Percentiles rank a stretch among this genome's conserved stretches.
phyloP scores from a whole-genome alignment of 2,329 filamentous ascomycete genomes.

The Zymoseptoria brevis region DNA sequence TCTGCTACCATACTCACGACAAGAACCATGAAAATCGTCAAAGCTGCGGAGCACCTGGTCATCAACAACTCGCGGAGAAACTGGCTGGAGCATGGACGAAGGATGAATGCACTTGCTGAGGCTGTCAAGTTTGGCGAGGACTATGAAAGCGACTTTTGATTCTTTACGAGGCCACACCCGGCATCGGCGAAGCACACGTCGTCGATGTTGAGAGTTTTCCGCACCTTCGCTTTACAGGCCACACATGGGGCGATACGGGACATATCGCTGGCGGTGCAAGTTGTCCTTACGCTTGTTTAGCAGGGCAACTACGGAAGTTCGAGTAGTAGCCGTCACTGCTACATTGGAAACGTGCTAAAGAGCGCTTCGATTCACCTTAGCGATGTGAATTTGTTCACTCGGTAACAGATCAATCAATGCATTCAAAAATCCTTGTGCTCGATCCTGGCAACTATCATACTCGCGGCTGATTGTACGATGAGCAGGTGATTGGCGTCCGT shows the following conservation, averaged over 20 bases:
- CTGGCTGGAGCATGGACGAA: background rate
- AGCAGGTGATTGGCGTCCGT: background rate
- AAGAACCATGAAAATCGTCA: background rate
- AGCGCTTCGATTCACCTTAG: too few species aligned
- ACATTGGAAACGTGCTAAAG: too few species aligned
- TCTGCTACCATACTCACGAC: background rate
- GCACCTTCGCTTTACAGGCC: background rate
- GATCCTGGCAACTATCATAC: too few species aligned
- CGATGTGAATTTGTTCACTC: background rate
- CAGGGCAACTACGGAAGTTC: background rate
- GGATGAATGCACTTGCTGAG: background rate
- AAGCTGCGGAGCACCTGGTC: background rate
- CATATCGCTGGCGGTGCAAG: background rate
- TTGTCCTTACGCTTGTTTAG: background rate
- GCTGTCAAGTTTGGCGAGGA: background rate
- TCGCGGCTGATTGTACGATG: background rate
- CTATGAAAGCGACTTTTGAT: background rate
- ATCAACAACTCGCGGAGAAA: background rate
- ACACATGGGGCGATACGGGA: background rate
- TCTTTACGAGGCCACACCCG: too few species aligned
- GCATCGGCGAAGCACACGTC: background rate
- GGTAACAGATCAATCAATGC: background rate
- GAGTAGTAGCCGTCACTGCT: background rate
- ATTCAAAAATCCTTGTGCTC: background rate
- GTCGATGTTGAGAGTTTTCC: background rate